Base-by-base conservation (phyloP, 768 basidiomycete species). In the Pholiota conissans region DNA sequence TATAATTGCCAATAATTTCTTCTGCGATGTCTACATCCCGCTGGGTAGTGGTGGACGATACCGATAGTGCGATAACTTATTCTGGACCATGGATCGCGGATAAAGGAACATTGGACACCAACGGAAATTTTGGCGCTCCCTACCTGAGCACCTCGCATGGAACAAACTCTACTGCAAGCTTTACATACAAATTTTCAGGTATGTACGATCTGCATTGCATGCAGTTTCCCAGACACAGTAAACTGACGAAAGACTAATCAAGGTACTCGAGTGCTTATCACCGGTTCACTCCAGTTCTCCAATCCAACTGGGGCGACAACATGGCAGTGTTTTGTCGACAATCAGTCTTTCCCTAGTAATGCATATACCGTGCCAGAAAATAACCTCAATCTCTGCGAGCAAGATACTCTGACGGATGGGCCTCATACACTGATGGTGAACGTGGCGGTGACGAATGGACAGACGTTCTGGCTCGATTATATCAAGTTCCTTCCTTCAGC, bases 101-200 rank as follows among this genome's bases (percentile, higher is more conserved):
- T 49, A 45, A 57, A 13, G 67, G 69, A 8, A 67, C 61, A 20
- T 64, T 68, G 48, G 69, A 73, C 52, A 46, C 26, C 1, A 13
- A 67, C 8, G 75, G 73, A 1, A 74, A 71, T 48, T 74, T 59
- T 60, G 75, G 75, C 0, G 60, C 69, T 7, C 60, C 72, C 3
- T 73, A 69, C 53, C 59, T 64, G 40, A 63, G 58, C 39, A 72
- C 71, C 11, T 61, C 66, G 18, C 71, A 73, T 56, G 69, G 67
- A 5, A 70, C 67, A 11, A 67, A 61, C 7, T 48, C 55, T 10
- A 63, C 63, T 29, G 66, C 58, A 4, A 68, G 62, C 45, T 48
- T 72, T 10, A 61, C 66, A 1, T 72, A 71, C 32, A 55, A 29
- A 34, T 50, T 50, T 30, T 50, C 49, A 20, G 49, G 49, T 50